Evolutionary conservation across 805 yeast species (phyloP), one percentile per base, ranked within the genome.

Genomic region (Kodamaea laetipori): DNA sequence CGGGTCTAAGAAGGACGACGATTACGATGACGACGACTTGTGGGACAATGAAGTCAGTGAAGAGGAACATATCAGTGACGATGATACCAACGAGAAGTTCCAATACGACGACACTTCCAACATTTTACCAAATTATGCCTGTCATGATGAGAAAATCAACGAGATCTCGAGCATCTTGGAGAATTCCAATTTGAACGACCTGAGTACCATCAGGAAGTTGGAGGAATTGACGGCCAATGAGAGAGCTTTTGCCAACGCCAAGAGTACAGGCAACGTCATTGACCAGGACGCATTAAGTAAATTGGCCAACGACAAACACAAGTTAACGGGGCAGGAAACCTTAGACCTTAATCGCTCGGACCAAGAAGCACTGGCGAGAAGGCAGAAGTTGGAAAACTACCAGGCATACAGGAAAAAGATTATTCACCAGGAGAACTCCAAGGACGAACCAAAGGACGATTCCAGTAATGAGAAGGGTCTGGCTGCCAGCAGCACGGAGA

Each of bases 81-180:
- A 78, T 37, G 82, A 78, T 37, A 75, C 74, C 37, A 84, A 68
- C 44, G 76, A 70, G 44, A 71, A 80, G 46, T 79, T 80, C 50
- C 82, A 77, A 34, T 78, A 76, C 44, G 79, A 80, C 37, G 85
- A 80, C 46, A 84, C 82, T 8, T 84, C 80, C 33, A 69, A 72
- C 45, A 71, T 77, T 18, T 63, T 80, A 42, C 84, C 85, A 30
- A 80, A 80, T 46, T 80, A 73, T 54, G 78, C 82, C 37, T 66
- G 66, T 52, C 71, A 52, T 47, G 72, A 61, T 46, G 73, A 69
- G 37, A 63, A 68, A 48, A 70, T 71, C 45, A 56, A 61, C 46
- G 71, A 69, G 52, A 60, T 71, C 21, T 60, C 65, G 44, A 53
- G 53, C 31, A 68, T 57, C 41, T 62, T 58, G 56, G 73, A 56